These are phyloP conservation scores for Tricholoma hemisulphureum DNA, from an alignment of 768 basidiomycete genomes.

Conservation along the genomic window DNA sequence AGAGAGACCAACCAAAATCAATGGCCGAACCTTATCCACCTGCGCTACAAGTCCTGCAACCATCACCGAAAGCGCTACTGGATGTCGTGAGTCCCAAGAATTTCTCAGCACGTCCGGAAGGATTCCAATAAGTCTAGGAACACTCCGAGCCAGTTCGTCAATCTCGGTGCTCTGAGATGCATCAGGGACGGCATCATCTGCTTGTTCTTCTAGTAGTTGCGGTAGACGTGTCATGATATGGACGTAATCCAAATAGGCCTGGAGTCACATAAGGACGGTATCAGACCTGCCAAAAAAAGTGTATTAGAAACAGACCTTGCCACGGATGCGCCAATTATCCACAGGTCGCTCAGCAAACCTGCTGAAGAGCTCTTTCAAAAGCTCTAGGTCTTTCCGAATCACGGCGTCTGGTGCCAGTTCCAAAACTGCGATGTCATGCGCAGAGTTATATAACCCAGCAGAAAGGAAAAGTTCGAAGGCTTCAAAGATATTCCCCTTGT, in stretches of 20 bases:
- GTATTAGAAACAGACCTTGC: slow-evolving; percentile 55
- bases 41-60: slow-evolving; percentile 56
- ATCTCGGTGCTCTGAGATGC: slow-evolving; percentile 49
- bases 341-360: slow-evolving; percentile 59
- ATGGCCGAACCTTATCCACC: slow-evolving; percentile 59
- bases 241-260: slow-evolving; percentile 75
- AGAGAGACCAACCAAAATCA: slow-evolving; percentile 52
- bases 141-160: slow-evolving; percentile 55
- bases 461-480: slow-evolving; percentile 77
- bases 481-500: slow-evolving; percentile 58
- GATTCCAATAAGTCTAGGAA: slow-evolving; percentile 64
- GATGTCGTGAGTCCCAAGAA: slow-evolving; percentile 59
- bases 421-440: slow-evolving; percentile 82
- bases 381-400: slow-evolving; percentile 58
- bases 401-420: slow-evolving; percentile 89
- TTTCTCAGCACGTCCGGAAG: slow-evolving; percentile 68
- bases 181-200: slow-evolving; percentile 45
- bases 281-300: slow-evolving; percentile 6
- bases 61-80: slow-evolving; percentile 73
- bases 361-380: slow-evolving; percentile 69
- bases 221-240: slow-evolving; percentile 62
- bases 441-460: slow-evolving; percentile 67
- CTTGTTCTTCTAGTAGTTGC: slow-evolving; percentile 45
- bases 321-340: slow-evolving; percentile 78
- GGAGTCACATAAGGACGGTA: slow-evolving; percentile 1